Percentiles rank a stretch among this genome's conserved stretches.
phyloP scores from a whole-genome alignment of 495 filamentous ascomycete genomes.

The Clohesyomyces aquaticus region DNA sequence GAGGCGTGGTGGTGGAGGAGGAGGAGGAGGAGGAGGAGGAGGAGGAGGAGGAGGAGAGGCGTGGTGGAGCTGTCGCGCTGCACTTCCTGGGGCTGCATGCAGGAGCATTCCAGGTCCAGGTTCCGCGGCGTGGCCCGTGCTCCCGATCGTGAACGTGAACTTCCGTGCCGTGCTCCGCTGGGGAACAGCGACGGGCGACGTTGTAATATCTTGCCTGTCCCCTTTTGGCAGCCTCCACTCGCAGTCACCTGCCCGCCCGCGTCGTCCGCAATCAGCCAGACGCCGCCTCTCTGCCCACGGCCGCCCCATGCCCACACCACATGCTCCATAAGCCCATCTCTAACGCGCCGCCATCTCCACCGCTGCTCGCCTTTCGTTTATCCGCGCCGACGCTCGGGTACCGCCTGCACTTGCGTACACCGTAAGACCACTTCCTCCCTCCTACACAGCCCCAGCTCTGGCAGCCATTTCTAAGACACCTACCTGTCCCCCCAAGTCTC shows the following conservation, averaged over 20 bases:
- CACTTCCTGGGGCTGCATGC: background rate
- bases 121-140: background rate
- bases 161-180: no score
- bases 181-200: background rate
- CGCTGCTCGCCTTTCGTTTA: constrained; percentile 24
- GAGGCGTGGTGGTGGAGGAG: background rate
- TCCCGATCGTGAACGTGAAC: no score
- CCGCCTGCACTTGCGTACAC: constrained; percentile 24
- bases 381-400: constrained; percentile 29
- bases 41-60: no score
- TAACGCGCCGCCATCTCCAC: background rate
- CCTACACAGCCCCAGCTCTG: background rate
- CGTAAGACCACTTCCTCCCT: constrained; percentile 23
- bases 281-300: background rate
- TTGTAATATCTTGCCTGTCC: no score
- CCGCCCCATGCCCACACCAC: background rate
- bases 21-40: background rate
- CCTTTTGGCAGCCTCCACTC: no score
- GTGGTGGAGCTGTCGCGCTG: no score
- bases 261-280: background rate
- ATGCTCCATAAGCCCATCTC: constrained; percentile 10
- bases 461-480: constrained; percentile 13
- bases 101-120: background rate
- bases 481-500: background rate
- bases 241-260: constrained; percentile 2